These are phyloP conservation scores for Danielia reshetovae DNA, from an alignment of 805 yeast species.

Conservation along the genomic window DNA sequence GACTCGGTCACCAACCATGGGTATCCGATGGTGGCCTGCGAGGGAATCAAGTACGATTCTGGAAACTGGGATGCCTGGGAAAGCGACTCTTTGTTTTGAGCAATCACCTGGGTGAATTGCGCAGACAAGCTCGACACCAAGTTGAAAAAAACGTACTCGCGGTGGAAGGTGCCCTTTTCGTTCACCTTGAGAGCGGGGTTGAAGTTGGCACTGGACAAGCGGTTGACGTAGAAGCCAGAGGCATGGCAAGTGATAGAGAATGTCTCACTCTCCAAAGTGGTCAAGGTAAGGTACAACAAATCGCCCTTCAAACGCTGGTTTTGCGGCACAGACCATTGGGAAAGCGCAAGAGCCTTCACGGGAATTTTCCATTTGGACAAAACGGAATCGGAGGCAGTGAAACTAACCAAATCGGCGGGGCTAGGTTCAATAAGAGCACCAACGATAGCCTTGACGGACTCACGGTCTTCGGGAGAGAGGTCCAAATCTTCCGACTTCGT, in stretches of 20 bases:
- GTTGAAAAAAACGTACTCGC: constrained; percentile 52
- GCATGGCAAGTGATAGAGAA: constrained; percentile 74
- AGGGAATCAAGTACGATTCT: constrained; percentile 58
- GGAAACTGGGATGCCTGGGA: constrained; percentile 39
- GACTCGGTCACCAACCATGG: constrained; percentile 70
- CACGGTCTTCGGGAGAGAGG: constrained; percentile 29
- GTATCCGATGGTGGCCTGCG: constrained; percentile 53
- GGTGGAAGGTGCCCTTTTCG: constrained; percentile 30
- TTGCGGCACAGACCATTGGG: constrained; percentile 80
- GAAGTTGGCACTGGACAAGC: constrained; percentile 61
- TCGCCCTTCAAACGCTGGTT: constrained; percentile 66
- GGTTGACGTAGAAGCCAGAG: constrained; percentile 77
- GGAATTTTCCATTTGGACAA: constrained; percentile 40
- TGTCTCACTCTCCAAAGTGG: constrained; percentile 78
- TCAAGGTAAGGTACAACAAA: constrained; percentile 66
- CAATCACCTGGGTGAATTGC: constrained; percentile 49
- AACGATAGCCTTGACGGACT: constrained; percentile 13
- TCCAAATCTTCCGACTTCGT: constrained; percentile 6
- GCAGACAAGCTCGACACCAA: constrained; percentile 67
- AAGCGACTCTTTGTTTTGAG: constrained; percentile 46
- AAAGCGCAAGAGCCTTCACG: constrained; percentile 52
- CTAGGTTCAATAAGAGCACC: constrained; percentile 4
- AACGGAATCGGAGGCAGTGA: constrained; percentile 29
- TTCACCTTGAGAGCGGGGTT: constrained; percentile 55
- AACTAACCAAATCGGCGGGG: constrained; percentile 12